Evolutionary conservation across 306 rosid genomes (phyloP), one percentile per base, ranked within the genome.

Genomic region (Begonia masoniana): DNA sequence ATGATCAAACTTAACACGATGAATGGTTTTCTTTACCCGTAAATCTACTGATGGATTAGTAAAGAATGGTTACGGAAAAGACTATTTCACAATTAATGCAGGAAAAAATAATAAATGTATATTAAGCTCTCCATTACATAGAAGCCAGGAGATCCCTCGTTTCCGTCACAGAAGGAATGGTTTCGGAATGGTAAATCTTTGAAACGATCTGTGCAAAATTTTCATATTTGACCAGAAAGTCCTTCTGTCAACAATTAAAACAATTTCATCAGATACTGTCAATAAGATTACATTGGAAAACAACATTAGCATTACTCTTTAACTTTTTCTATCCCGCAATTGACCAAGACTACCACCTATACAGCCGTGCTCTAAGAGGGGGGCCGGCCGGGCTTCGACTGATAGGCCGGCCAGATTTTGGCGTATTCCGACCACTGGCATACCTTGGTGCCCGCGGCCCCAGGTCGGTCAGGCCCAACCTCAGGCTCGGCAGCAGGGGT

Each of bases 161-260:
- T 63, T 86, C 96, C 41, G 50, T 23, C 9, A 76, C 87, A 13
- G 88, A 53, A 43, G 71, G 85, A 54, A 91, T 62, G 9, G 48
- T 62, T 75, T 91, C 96, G 0, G 78, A 39, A 9, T 94, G 99
- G 82, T 91, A 86, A 48, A 87, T 79, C 78, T 79, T 91, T 63
- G 80, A 76, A 13, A 77, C 84, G 41, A 91, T 92, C 66, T 81
- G 96, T 15, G 71, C 96, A 62, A 91, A 91, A 54, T 78, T 81
- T 36, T 81, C 94, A 57, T 83, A 91, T 71, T 91, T 91, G 62
- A 83, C 96, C 12, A 91, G 74, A 63, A 91, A 91, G 53, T 91
- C 99, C 71, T 86, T 91, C 99, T 91, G 94, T 59, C 49, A 72
- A 51, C 3, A 66, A 60, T 62, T 48, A 46, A 12, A 65, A 41